A percentile compares a stretch with the other conserved stretches of the same genome.
phyloP scores from a whole-genome alignment of 2,329 filamentous ascomycete species.

The Westerdykella aurantiaca region DNA sequence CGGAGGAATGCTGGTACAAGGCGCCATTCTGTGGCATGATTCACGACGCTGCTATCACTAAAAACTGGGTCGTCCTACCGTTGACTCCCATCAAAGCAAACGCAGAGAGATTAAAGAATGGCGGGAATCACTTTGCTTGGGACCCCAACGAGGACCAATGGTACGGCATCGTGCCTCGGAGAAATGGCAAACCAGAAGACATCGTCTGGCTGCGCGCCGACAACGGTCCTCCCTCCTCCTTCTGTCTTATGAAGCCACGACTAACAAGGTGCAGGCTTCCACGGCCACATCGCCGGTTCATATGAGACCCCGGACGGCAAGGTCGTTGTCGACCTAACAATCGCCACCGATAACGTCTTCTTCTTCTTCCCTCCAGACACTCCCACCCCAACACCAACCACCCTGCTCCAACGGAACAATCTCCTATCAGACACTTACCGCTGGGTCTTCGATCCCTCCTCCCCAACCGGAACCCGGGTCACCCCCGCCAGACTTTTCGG shows the following conservation, averaged over 20 bases:
- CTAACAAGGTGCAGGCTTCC: conserved; percentile 26
- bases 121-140: conserved; percentile 40
- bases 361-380: conserved; percentile 39
- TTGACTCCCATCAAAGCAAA: conserved; percentile 36
- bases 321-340: conserved; percentile 36
- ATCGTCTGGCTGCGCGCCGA: conserved; percentile 49
- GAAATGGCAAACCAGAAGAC: conserved; percentile 48
- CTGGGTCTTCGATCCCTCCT: conserved; percentile 38
- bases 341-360: conserved; percentile 42
- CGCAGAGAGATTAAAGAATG: conserved; percentile 32
- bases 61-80: conserved; percentile 37
- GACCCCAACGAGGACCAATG: conserved; percentile 50
- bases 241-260: conserved; percentile 1
- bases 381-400: conserved; percentile 24
- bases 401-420: conserved; percentile 39
- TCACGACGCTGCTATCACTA: conserved; percentile 38
- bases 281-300: conserved; percentile 40
- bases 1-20: conserved; percentile 39
- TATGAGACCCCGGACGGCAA: conserved; percentile 38
- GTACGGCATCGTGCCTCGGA: conserved; percentile 50
- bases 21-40: conserved; percentile 38
- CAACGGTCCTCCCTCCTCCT: conserved; percentile 37
- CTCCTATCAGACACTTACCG: conserved; percentile 35
- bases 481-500: conserved; percentile 31
- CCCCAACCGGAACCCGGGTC: conserved; percentile 24